Evolutionary conservation across 306 rosid species (phyloP), one percentile per base, ranked within the genome.

Genomic region (Potentilla sterilis): DNA sequence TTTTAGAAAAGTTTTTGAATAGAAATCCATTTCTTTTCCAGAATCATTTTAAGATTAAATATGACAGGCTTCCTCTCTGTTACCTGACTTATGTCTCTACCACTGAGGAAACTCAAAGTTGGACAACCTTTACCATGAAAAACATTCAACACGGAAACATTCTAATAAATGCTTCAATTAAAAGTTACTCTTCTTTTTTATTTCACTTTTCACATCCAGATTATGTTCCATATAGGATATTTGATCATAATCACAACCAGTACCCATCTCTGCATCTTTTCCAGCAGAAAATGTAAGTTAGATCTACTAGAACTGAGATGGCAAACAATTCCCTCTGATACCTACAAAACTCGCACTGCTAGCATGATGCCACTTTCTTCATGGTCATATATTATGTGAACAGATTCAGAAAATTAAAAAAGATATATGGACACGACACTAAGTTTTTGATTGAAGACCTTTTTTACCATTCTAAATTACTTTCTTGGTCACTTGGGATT

Each of bases 111-210:
- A 57, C 67, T 24, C 49, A 21, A 54, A 1, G 40, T 55, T 5
- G 64, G 9, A 54, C 21, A 14, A 40, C 22, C 51, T 54, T 54
- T 51, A 35, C 19, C 49, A 19, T 37, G 18, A 12, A 70, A 49
- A 37, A 21, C 35, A 54, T 52, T n/a, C 65, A 72, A 35, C 44
- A 70, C 16, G 65, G 44, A 72, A 40, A 54, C 37, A 72, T 13
- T 52, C 12, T 18, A 14, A 38, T 37, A 40, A 28, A 54, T 54
- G 76, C 67, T 40, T 43, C 42, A 40, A n/a, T 18, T 28, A 44
- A 14, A 55, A 35, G 9, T 48, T 51, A 4, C 44, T 7, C 14
- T 47, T 13, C 21, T 19, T 34, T 15, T 46, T 1, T 47, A 47
- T 47, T 69, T 7, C 41, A 13, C 42, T 7, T 7, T 69, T 69